Evolutionary conservation across 257 asterid genomes (phyloP).

Genomic region (Apocynum venetum): DNA sequence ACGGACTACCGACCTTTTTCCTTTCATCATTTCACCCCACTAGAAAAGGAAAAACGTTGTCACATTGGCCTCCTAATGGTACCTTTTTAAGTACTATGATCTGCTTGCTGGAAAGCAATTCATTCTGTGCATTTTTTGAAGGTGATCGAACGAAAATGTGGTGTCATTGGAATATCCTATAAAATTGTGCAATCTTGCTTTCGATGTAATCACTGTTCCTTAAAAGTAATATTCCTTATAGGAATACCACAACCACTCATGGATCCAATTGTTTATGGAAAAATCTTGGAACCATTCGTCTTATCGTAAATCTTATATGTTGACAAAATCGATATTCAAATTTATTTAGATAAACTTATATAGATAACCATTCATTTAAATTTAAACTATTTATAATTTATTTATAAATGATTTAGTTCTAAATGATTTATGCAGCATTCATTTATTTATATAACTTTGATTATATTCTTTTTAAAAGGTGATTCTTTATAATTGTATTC

Average conservation of each 20-base stretch:
- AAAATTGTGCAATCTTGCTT: not conserved
- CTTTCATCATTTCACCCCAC: not conserved
- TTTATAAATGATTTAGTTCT: too few species aligned
- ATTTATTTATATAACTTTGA: too few species aligned
- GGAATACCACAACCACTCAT: not conserved
- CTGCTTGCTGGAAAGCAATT: constrained; percentile 5
- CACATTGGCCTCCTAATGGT: not conserved
- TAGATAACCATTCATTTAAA: too few species aligned
- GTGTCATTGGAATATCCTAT: not conserved
- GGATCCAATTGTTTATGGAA: not conserved
- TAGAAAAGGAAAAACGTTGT: not conserved
- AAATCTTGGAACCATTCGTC: not conserved
- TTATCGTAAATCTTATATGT: too few species aligned
- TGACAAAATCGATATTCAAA: too few species aligned
- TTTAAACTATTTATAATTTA: too few species aligned
- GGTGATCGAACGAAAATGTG: not conserved
- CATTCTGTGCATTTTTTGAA: not conserved
- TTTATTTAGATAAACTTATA: too few species aligned
- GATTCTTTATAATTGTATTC: too few species aligned
- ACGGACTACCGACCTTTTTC: not conserved
- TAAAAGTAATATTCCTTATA: not conserved
- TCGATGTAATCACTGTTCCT: too few species aligned
- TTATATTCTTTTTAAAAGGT: too few species aligned
- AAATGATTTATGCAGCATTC: too few species aligned
- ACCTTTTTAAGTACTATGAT: not conserved